Percentiles rank a stretch among this genome's conserved stretches.
phyloP scores from a whole-genome alignment of 768 basidiomycete species.

The Termitomyces sp. region DNA sequence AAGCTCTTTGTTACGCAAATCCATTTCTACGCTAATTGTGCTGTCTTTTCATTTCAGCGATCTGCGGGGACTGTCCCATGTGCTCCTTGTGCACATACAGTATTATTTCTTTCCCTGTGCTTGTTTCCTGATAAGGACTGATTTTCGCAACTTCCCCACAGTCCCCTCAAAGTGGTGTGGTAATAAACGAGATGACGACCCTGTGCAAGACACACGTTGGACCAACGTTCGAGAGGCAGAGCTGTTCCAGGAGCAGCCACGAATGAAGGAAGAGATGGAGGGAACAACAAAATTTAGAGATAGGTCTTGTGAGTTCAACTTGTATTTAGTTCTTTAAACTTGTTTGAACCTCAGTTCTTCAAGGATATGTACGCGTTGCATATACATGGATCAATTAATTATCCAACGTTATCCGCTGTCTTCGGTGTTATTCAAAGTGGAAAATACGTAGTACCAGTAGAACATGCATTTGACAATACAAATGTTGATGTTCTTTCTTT shows the following conservation, averaged over 20 bases:
- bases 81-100: conserved; percentile 8
- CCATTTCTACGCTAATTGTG: background rate
- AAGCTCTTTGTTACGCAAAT: background rate
- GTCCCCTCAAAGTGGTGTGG: conserved; percentile 14
- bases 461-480: too few relatives aligned
- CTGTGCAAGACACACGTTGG: background rate
- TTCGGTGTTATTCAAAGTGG: background rate
- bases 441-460: background rate
- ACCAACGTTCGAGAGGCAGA: conserved; percentile 5
- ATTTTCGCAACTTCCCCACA: background rate
- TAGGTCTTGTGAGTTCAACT: conserved; percentile 4
- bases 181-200: background rate
- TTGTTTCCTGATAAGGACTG: background rate
- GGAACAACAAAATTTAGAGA: conserved; percentile 4
- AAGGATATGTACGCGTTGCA: background rate
- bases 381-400: background rate
- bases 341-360: background rate
- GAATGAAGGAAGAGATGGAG: conserved; percentile 5
- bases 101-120: background rate
- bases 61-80: conserved; percentile 6
- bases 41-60: background rate
- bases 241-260: conserved; percentile 10
- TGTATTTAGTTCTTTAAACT: background rate
- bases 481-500: too few relatives aligned
- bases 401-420: background rate